Evolutionary conservation across 305 asterid genomes (phyloP).

Genomic region (Fraxinus angustifolia): DNA sequence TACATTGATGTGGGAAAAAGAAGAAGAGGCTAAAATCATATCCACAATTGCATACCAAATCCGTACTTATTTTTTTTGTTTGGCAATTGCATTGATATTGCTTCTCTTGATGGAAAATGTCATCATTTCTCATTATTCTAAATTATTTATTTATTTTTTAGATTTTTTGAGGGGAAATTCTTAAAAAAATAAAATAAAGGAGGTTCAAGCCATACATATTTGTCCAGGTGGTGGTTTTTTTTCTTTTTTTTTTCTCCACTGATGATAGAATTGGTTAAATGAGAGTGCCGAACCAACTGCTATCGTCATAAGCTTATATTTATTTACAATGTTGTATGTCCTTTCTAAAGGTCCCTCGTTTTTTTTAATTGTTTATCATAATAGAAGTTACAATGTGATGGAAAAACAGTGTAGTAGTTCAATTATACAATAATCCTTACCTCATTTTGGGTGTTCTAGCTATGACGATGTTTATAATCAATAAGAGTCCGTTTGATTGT

Average conservation of each 20-base stretch:
- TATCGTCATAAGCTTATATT: constrained; percentile 21
- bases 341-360: too few relatives aligned
- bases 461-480: too few relatives aligned
- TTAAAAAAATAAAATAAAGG: constrained; percentile 43
- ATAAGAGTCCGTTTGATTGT: too few relatives aligned
- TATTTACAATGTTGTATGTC: too few relatives aligned
- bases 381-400: too few relatives aligned
- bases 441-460: too few relatives aligned
- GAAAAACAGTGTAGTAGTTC: too few relatives aligned
- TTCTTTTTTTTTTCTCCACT: constrained; percentile 68
- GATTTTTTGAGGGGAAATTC: constrained; percentile 73
- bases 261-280: constrained; percentile 66
- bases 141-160: background rate
- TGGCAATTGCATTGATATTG: background rate
- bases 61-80: background rate
- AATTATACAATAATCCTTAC: too few relatives aligned
- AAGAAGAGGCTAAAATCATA: too few relatives aligned
- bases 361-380: too few relatives aligned
- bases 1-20: background rate
- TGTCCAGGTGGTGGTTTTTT: constrained; percentile 69
- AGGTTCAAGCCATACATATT: constrained; percentile 62
- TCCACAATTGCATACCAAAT: background rate
- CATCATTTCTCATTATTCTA: background rate
- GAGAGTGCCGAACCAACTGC: constrained; percentile 52
- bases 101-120: background rate